Evolutionary conservation across 2,329 filamentous ascomycete genomes (phyloP), one percentile per base, ranked within the genome.

Genomic region (Alternaria postmessia): DNA sequence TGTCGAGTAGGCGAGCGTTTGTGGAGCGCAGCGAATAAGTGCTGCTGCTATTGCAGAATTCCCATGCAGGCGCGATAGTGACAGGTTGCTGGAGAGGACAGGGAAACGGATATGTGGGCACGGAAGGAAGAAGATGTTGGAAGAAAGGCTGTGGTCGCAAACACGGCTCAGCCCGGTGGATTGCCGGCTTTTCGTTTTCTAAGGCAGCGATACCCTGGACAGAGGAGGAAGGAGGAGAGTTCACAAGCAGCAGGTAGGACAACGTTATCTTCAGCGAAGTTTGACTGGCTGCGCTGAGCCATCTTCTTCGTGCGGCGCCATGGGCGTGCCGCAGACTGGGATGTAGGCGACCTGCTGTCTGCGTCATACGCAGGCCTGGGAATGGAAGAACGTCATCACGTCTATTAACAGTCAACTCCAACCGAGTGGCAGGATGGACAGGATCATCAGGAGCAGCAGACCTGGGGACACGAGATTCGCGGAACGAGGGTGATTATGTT

Each of bases 1-100:
- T 9, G 49, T 38, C 51, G 41, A 57, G 36, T 55, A 54, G 54
- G 51, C 34, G 46, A 59, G 24, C 49, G 59, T 57, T 59, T 44
- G 64, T 54, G 59, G 51, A 57, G 58, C 64, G 70, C 70, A 71
- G 66, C 65, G 57, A 47, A 54, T 57, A 54, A 43, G 47, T 67
- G 68, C 64, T 65, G 63, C 63, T 59, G 42, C 63, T 64, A 66
- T 57, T 66, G 64, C 64, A 65, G 55, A 57, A 55, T 43, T 60
- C 42, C 61, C 67, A 70, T 70, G 67, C 67, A 67, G 59, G 59
- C 42, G 63, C 56, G 60, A 26, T 43, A 39, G 57, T n/a, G 54
- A 55, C 39, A 54, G 41, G 58, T 47, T 61, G 55, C 24, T 18
- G 22, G 47, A 63, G 53, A 59, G 28, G 42, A 44, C 44, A 18